Base-by-base conservation (phyloP, 768 basidiomycete genomes). In the Cystobasidium ongulense region DNA sequence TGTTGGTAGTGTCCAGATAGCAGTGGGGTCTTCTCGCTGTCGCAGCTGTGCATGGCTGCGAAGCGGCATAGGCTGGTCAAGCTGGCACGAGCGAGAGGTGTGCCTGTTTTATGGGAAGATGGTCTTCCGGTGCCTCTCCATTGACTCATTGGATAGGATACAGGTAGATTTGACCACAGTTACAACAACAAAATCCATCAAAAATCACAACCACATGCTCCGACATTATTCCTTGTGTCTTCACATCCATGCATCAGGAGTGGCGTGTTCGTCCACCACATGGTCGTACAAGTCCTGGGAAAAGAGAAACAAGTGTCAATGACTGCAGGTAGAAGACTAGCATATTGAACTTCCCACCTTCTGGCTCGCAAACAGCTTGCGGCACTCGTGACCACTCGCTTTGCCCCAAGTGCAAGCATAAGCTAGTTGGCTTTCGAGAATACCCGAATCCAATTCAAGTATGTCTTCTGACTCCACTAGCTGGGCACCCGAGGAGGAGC, bases 391-490 rank as follows among this genome's bases (percentile, higher is more conserved):
- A 7, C 38, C 63, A 13, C 36, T 41, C 11, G 31, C 11, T 17
- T 31, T 11, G 8, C 31, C 33, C 43, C 36, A 39, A 11, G 8
- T 25, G 43, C 63, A 64, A 4, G 36, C 7, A 64, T 39, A 64
- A 1, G 33, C 63, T 15, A 39, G 27, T 23, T 64, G 63, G 43
- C 63, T 64, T 39, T 64, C 63, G 17, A 64, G 63, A 10, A 64
- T 10, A 27, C 27, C 63, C 17, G 63, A 64, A 41, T 64, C 63
- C 43, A 64, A 27, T 64, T 64, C 63, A 15, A 64, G 38, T 18
- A 64, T 46, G 5, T 64, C 63, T 29, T 64, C 63, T 3, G 63
- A 39, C 31, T 64, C 63, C 2, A 64, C 21, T 13, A 39, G 38
- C 5, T 23, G 31, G 21, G 38, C 11, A 64, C 8, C 21, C 15